Base-by-base conservation (phyloP, 805 yeast genomes). In the Pichia nanzhaoensis region DNA sequence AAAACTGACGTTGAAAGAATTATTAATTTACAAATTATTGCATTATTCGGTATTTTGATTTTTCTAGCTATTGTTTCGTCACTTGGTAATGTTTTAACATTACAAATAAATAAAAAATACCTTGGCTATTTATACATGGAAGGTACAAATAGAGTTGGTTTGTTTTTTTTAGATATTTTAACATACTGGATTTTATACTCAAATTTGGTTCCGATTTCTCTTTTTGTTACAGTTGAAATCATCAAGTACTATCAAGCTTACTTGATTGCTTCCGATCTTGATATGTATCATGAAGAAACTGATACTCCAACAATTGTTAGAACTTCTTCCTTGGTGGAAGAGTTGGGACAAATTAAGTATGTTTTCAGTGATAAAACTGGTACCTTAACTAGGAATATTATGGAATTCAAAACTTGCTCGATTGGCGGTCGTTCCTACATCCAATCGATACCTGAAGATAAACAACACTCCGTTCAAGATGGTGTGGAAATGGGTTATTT, bases 361-460 rank as follows among this genome's bases (percentile, higher is more conserved):
- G 85, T 93, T 19, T 93, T 93, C 67, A 86, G 96, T 63, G 99
- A 93, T 64, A 93, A 93, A 61, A 93, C 99, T 0, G 99, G 99
- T 27, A 93, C 99, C 0, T 71, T 93, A 48, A 93, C 99, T 0
- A 70, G 97, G 64, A 93, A 93, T 59, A 83, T 93, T 45, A 93
- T 93, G 99, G 98, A 89, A 64, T 93, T 87, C 67, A 89, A 86
- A 61, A 80, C 93, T 8, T 89, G 96, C 56, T 78, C 96, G 0
- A 88, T 93, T 59, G 97, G 89, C 2, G 99, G 98, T 0, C 78
- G 77, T 44, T 85, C 95, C 58, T 93, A 90, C 61, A 84, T 88
- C 33, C 84, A 75, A 42, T 86, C 80, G 34, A 84, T 93, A 28
- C 98, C 99, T 0, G 99, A 93, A 58, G 99, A 91, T 59, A 82